phyloP scores from a whole-genome alignment of 2,329 filamentous ascomycete species.

The Hymenoscyphus salicellus region DNA sequence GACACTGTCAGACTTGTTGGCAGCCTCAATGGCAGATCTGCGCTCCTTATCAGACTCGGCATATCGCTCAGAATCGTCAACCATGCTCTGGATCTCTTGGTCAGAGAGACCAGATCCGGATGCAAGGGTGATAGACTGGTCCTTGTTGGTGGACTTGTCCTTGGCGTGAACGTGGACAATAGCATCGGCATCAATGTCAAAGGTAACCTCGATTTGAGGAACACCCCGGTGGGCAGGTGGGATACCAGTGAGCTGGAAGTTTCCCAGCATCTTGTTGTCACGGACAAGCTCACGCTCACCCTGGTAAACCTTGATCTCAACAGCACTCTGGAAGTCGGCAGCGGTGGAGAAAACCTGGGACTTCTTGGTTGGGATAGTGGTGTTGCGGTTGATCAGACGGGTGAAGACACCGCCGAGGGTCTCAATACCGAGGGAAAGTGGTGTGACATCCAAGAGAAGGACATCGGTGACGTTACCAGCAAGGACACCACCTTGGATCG shows the following conservation, averaged over 20 bases:
- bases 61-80: conserved; percentile 96
- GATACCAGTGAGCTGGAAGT: conserved; percentile 99
- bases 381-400: conserved; percentile 97
- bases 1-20: conserved; percentile 95
- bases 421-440: conserved; percentile 96
- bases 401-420: conserved; percentile 98
- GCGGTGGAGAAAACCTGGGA: conserved; percentile 97
- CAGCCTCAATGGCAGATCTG: conserved; percentile 90
- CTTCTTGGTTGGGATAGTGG: conserved; percentile 98
- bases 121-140: conserved; percentile 98
- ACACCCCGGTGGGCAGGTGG: conserved; percentile 94
- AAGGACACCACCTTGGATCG: conserved; percentile 94
- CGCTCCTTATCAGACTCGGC: conserved; percentile 93
- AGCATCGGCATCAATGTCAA: conserved; percentile 97
- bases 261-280: conserved; percentile 97
- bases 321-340: conserved; percentile 95
- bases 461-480: conserved; percentile 96
- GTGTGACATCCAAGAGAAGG: conserved; percentile 90
- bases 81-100: conserved; percentile 93
- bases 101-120: conserved; percentile 97
- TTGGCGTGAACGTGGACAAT: conserved; percentile 98
- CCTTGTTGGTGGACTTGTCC: conserved; percentile 99
- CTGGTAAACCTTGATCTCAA: conserved; percentile 99
- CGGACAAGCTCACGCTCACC: conserved; percentile 98
- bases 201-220: conserved; percentile 95